phyloP scores from a whole-genome alignment of 169 alveolate species.

The Plasmodium adleri region DNA sequence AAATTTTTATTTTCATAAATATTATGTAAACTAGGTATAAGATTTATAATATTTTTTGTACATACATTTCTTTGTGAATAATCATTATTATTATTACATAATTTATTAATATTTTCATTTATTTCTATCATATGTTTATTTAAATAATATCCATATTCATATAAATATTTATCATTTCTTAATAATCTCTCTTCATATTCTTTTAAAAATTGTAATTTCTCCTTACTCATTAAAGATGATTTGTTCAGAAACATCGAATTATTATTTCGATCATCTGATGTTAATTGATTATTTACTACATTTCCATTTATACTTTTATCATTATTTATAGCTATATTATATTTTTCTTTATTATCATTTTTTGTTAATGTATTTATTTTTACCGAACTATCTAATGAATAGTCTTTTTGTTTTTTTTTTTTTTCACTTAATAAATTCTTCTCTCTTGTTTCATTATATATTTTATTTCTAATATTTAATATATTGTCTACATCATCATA shows the following conservation, averaged over 20 bases:
- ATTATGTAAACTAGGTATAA: conserved; percentile 67
- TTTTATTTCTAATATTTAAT: conserved; percentile 57
- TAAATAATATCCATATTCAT: conserved; percentile 45
- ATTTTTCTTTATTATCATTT: not conserved
- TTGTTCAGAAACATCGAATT: not conserved
- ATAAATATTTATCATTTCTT: not conserved
- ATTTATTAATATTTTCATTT: conserved; percentile 42
- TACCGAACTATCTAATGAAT: not conserved
- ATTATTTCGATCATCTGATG: not conserved
- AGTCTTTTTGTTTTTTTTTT: not conserved
- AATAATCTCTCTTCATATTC: not conserved
- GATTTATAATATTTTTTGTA: conserved; percentile 57
- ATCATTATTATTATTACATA: conserved; percentile 29
- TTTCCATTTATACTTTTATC: not conserved
- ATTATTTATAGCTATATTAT: not conserved
- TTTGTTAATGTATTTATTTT: not conserved
- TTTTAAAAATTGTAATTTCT: not conserved
- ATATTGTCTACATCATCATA: conserved; percentile 68
- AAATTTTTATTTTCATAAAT: conserved; percentile 60
- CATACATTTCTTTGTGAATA: conserved; percentile 39
- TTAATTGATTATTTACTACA: not conserved
- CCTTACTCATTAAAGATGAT: not conserved
- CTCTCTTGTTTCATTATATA: conserved; percentile 33
- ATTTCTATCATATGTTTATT: conserved; percentile 52
- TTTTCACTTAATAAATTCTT: conserved; percentile 4